phyloP scores from a whole-genome alignment of 2,329 filamentous ascomycete genomes.

The Xylariaceae sp. region DNA sequence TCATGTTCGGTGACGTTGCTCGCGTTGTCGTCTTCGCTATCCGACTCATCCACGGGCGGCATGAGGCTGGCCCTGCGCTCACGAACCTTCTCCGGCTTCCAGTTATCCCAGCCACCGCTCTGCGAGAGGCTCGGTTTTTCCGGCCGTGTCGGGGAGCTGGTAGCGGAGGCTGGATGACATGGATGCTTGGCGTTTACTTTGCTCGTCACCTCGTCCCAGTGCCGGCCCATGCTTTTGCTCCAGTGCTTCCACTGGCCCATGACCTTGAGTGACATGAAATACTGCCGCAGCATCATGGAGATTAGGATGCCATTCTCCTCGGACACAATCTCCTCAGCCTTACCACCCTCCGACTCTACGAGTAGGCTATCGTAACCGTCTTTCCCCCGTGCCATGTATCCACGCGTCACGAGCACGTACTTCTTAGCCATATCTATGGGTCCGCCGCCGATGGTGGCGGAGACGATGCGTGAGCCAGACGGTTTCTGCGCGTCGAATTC shows the following conservation, averaged over 20 bases:
- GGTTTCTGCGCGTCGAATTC: slow-evolving; percentile 70
- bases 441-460: slow-evolving; percentile 64
- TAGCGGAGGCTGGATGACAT: slow-evolving; percentile 39
- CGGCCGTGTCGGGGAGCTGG: slow-evolving; percentile 19
- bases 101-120: slow-evolving; percentile 44
- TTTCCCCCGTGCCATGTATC: slow-evolving; percentile 89
- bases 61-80: slow-evolving; percentile 41
- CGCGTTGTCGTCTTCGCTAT: slow-evolving; percentile 43
- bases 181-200: slow-evolving; percentile 61
- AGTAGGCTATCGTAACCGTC: slow-evolving; percentile 82
- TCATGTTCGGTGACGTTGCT: slow-evolving; percentile 28
- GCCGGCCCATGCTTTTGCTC: slow-evolving; percentile 63
- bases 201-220: slow-evolving; percentile 71
- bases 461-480: slow-evolving; percentile 66
- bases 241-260: slow-evolving; percentile 80
- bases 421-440: slow-evolving; percentile 66
- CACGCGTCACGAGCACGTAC: slow-evolving; percentile 79
- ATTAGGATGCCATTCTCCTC: slow-evolving; percentile 90
- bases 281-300: slow-evolving; percentile 84
- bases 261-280: slow-evolving; percentile 86
- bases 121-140: background rate
- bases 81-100: slow-evolving; percentile 46
- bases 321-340: slow-evolving; percentile 77
- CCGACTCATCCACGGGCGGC: slow-evolving; percentile 50
- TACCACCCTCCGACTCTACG: slow-evolving; percentile 76